phyloP scores from a whole-genome alignment of 2,329 filamentous ascomycete genomes.

The Sporothrix euskadiensis region DNA sequence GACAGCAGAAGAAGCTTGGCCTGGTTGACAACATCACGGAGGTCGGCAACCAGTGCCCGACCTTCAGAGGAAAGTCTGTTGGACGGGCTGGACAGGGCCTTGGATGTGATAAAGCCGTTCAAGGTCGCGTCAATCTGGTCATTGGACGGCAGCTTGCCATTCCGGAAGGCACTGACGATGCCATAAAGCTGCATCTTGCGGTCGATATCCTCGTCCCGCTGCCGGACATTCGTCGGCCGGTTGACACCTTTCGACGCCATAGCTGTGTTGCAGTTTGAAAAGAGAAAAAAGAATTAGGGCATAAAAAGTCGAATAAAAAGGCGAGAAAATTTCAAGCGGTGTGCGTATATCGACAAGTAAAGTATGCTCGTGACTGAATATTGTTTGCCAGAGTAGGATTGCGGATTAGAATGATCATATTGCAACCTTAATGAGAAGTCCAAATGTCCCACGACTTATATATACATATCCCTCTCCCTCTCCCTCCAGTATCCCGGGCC shows the following conservation, averaged over 20 bases:
- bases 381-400: not conserved
- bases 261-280: not conserved
- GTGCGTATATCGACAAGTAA: not conserved
- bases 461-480: not conserved
- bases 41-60: constrained; percentile 71
- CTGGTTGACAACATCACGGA: constrained; percentile 76
- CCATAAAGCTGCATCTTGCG: constrained; percentile 94
- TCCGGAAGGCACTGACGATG: constrained; percentile 80
- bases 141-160: constrained; percentile 91
- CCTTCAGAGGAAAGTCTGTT: constrained; percentile 80
- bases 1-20: constrained; percentile 82
- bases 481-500: not conserved
- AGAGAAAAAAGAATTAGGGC: not conserved
- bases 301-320: not conserved
- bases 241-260: constrained; percentile 55
- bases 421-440: not conserved
- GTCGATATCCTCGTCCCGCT: constrained; percentile 85
- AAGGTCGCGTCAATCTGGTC: constrained; percentile 93
- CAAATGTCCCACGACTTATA: not conserved
- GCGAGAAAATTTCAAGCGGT: not conserved
- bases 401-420: not conserved
- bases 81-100: constrained; percentile 68
- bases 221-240: constrained; percentile 68
- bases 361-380: not conserved
- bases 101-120: constrained; percentile 79